phyloP scores from a whole-genome alignment of 805 yeast species.

The Hanseniaspora taiwanica region DNA sequence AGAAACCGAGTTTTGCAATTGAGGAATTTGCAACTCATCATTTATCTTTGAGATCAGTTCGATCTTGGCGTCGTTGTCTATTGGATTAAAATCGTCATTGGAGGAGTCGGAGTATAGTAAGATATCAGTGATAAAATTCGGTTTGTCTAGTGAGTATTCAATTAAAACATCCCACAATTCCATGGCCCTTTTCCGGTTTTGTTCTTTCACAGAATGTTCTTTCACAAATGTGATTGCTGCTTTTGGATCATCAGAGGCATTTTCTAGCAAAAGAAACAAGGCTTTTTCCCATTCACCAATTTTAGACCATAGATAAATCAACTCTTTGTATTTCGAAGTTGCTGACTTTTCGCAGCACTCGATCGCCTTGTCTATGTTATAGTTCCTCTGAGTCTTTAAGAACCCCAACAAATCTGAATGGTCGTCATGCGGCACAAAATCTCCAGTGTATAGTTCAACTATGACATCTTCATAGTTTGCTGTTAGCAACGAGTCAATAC shows the following conservation, averaged over 20 bases:
- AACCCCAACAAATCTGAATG: conserved; percentile 39
- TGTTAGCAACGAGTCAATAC: conserved; percentile 41
- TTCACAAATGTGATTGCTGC: conserved; percentile 72
- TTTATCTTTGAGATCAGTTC: conserved; percentile 48
- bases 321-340: conserved; percentile 40
- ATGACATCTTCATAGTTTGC: conserved; percentile 53
- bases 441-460: conserved; percentile 51
- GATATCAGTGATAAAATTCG: conserved; percentile 63
- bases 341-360: conserved; percentile 41
- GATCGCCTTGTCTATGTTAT: conserved; percentile 61
- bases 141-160: conserved; percentile 55
- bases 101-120: conserved; percentile 45
- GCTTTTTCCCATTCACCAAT: conserved; percentile 75
- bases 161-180: conserved; percentile 76
- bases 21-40: conserved; percentile 45
- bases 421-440: neutral
- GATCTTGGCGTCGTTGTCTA: conserved; percentile 37
- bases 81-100: conserved; percentile 33
- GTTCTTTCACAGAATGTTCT: conserved; percentile 13
- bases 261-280: conserved; percentile 58
- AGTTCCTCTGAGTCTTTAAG: conserved; percentile 44
- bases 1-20: conserved; percentile 45
- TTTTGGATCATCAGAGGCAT: conserved; percentile 56
- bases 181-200: neutral
- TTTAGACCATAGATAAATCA: conserved; percentile 69